Percentiles rank a stretch among this genome's conserved stretches.
Conservation (phyloP, 345 rosid species). For the Barbarea vulgaris region DNA sequence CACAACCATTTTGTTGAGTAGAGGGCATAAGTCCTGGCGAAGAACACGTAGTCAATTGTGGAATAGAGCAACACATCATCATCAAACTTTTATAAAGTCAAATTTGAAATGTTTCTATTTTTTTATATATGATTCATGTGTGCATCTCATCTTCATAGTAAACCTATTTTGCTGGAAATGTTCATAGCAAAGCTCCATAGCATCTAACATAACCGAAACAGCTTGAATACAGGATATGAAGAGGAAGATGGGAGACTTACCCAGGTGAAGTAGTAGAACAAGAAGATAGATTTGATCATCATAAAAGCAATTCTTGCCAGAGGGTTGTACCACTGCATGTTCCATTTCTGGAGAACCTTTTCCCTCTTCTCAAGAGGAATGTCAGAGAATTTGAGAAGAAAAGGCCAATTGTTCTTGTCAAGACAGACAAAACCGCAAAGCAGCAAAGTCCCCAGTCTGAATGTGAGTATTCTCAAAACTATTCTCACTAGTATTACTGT, state of each 20-base stretch:
- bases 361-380: conserved; percentile 63
- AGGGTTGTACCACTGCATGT: conserved; percentile 45
- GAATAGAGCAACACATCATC: neutral
- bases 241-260: conserved; percentile 38
- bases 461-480: conserved; percentile 57
- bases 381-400: conserved; percentile 68
- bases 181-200: neutral
- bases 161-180: neutral
- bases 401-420: conserved; percentile 58
- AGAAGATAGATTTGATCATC: conserved; percentile 56
- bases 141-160: neutral
- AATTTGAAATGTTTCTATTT: no score
- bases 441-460: conserved; percentile 67
- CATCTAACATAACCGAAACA: neutral
- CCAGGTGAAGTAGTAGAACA: conserved; percentile 60
- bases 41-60: neutral
- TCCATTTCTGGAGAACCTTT: conserved; percentile 60
- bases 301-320: conserved; percentile 57
- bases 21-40: neutral
- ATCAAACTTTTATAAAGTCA: neutral
- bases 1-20: neutral
- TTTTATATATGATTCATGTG: neutral
- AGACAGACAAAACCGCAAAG: conserved; percentile 63
- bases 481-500: conserved; percentile 47
- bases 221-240: neutral